These are phyloP conservation scores for Berberis thunbergii DNA, from an alignment of 164 flowering plant genomes.

Conservation along the genomic window DNA sequence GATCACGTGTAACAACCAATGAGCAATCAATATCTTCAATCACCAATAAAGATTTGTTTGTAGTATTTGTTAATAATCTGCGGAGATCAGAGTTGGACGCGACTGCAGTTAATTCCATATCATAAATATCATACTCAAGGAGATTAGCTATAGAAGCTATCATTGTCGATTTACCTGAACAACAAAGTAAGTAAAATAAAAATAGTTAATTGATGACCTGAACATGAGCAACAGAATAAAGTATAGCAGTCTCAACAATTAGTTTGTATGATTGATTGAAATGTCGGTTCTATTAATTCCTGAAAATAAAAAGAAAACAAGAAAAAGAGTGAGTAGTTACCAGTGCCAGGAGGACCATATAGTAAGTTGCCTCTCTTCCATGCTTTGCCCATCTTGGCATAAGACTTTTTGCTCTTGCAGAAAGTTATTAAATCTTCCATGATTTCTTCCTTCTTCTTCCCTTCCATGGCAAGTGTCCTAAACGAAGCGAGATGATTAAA, in stretches of 20 bases:
- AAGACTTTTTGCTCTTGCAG: not conserved
- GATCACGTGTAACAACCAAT: not conserved
- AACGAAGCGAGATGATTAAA: conserved; percentile 1
- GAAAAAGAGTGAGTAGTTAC: too few species aligned
- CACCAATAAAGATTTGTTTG: not conserved
- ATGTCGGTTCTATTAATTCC: too few species aligned
- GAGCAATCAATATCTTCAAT: conserved; percentile 1
- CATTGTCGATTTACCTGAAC: not conserved
- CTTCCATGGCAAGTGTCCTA: not conserved
- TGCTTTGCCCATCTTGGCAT: not conserved
- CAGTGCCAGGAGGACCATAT: conserved; percentile 1
- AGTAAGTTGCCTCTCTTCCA: not conserved
- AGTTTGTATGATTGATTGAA: too few species aligned
- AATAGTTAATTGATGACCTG: too few species aligned
- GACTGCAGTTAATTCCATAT: not conserved
- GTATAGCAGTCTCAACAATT: too few species aligned
- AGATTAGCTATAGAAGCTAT: not conserved
- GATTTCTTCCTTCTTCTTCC: not conserved
- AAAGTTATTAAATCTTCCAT: not conserved
- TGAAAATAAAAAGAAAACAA: too few species aligned
- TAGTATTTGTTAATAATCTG: not conserved
- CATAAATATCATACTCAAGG: conserved; percentile 1
- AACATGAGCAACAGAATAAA: too few species aligned
- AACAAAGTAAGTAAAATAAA: too few species aligned
- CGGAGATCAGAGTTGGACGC: not conserved